Evolutionary conservation across 2,329 filamentous ascomycete genomes (phyloP).

Genomic region (Metarhizium rileyi): DNA sequence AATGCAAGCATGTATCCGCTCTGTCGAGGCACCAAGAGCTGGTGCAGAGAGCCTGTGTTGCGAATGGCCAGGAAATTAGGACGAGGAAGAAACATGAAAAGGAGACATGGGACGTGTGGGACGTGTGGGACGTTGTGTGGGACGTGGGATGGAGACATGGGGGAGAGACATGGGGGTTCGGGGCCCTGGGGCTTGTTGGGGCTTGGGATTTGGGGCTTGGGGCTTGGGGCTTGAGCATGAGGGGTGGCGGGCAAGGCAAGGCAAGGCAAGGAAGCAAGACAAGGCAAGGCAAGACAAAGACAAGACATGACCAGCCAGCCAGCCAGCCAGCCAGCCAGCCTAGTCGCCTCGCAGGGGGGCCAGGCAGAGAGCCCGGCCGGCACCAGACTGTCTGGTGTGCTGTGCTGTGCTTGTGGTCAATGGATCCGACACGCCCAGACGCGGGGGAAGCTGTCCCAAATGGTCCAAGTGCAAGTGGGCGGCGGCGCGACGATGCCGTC

Average conservation of each 20-base stretch:
- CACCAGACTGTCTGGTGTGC: too few species aligned
- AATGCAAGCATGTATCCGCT: background rate
- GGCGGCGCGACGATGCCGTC: background rate
- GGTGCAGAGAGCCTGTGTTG: background rate
- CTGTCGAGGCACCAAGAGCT: background rate
- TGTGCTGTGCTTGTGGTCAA: too few species aligned
- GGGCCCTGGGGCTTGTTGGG: too few species aligned
- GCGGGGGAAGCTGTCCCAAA: conserved; percentile 2
- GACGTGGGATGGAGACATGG: too few species aligned
- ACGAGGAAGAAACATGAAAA: conserved; percentile 1
- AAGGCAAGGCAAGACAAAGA: background rate
- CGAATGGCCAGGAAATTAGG: conserved; percentile 2
- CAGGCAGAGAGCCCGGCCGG: too few species aligned
- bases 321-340: background rate
- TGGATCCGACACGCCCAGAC: background rate
- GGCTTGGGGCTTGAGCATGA: too few species aligned
- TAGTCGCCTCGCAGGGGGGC: too few species aligned
- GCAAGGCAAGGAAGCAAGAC: background rate
- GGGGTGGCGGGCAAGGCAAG: background rate
- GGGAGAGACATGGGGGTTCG: background rate
- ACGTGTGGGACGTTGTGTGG: too few species aligned
- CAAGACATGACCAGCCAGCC: too few species aligned
- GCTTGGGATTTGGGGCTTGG: too few species aligned
- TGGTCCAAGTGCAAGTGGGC: background rate
- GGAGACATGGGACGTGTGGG: background rate